Base-by-base conservation (phyloP, 352 stramenopile species). In the Albugo candida region DNA sequence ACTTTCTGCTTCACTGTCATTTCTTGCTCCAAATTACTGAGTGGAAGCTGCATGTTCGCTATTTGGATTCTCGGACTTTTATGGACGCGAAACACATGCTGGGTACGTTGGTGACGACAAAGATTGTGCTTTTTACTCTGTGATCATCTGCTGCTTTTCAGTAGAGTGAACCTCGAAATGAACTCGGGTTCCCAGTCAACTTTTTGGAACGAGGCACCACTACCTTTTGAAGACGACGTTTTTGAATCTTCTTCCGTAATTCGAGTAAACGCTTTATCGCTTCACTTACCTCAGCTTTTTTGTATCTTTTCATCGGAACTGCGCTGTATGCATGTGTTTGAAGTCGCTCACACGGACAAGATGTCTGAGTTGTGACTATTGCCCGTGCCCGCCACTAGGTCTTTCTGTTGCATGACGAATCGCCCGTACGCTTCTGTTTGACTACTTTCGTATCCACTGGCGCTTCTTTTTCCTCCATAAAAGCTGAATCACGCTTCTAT, bases 1-100 rank as follows among this genome's bases (percentile, higher is more conserved):
- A 67, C 73, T 96, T 19, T 95, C 95, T 10, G 96, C 99, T 52
- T 99, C 95, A 58, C 95, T 67, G 99, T 96, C 52, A 99, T 98
- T 69, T 99, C 95, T 65, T 97, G 96, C 63, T 99, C 96, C 54
- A 97, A 98, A 20, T 71, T 83, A 55, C 91, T 97, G 31, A 99
- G 92, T 2, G 96, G 95, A 27, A 99, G 72, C 63, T 97, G 73
- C 69, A 93, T 96, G 44, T 95, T 83, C 34, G 66, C 66, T 48
- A 93, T 57, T 54, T 94, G 64, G 27, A 98, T 89, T 36, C 79
- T 69, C 0, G 71, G 59, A 13, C 85, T 82, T 24, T 93, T 78
- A 20, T 78, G 70, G 19, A 85, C 60, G 48, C 64, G 59, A 41
- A 86, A 71, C 17, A 86, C 66, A 24, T 63, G 76, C 24, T 61